Evolutionary conservation across 352 stramenopile genomes (phyloP).

Genomic region (Phytophthora multivora): DNA sequence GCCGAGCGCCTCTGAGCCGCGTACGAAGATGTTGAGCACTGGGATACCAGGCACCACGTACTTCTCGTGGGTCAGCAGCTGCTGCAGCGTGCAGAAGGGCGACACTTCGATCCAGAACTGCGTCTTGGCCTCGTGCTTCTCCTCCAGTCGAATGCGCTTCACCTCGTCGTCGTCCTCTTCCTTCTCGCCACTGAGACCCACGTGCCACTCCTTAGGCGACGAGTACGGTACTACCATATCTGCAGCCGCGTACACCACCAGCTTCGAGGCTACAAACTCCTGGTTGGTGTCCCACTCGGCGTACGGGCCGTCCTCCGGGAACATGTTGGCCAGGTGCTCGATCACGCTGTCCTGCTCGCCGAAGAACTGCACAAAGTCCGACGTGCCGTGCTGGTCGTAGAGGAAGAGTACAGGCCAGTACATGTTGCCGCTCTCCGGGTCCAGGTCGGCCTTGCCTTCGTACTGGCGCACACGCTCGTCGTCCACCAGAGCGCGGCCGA

Average conservation of each 20-base stretch:
- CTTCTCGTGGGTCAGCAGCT: conserved; percentile 70
- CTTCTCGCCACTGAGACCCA: conserved; percentile 72
- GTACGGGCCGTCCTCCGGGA: conserved; percentile 84
- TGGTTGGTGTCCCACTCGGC: conserved; percentile 78
- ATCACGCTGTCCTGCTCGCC: conserved; percentile 82
- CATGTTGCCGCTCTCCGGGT: conserved; percentile 63
- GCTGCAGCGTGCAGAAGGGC: conserved; percentile 78
- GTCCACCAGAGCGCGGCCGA: conserved; percentile 76
- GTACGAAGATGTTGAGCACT: conserved; percentile 85
- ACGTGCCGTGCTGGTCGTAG: conserved; percentile 86
- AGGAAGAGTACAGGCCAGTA: conserved; percentile 86
- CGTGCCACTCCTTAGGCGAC: conserved; percentile 72
- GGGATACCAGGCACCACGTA: conserved; percentile 87
- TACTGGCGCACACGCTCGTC: conserved; percentile 85
- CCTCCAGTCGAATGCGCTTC: conserved; percentile 60
- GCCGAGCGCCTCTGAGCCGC: conserved; percentile 57
- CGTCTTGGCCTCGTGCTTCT: conserved; percentile 78
- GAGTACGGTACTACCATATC: conserved; percentile 77
- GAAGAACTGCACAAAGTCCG: conserved; percentile 84
- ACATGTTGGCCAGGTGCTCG: conserved; percentile 90
- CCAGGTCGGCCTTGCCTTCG: conserved; percentile 80
- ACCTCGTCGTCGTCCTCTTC: conserved; percentile 76
- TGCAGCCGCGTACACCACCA: conserved; percentile 76
- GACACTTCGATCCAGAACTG: conserved; percentile 82
- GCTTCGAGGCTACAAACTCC: conserved; percentile 76